Evolutionary conservation across 805 yeast genomes (phyloP).

Genomic region (Schwanniomyces occidentalis): DNA sequence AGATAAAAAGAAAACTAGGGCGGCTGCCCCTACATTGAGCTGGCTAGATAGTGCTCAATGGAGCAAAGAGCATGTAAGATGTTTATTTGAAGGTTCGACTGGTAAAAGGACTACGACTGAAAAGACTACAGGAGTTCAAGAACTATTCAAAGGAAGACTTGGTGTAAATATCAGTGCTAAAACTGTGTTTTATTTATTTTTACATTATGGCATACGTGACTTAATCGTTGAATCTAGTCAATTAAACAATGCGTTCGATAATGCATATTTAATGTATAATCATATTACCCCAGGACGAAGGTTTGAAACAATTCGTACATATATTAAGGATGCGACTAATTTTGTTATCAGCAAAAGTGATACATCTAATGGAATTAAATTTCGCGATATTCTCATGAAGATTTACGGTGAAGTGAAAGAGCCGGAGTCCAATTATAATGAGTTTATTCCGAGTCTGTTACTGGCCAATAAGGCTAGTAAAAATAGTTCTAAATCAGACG

Average conservation of each 20-base stretch:
- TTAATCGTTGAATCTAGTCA: constrained; percentile 5
- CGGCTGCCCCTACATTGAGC: not conserved
- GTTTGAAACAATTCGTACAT: constrained; percentile 6
- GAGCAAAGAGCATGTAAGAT: constrained; percentile 17
- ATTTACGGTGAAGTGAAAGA: constrained; percentile 15
- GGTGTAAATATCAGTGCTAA: constrained; percentile 9
- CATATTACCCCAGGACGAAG: constrained; percentile 7
- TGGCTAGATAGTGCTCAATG: constrained; percentile 15
- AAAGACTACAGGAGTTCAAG: constrained; percentile 10
- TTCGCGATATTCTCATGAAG: constrained; percentile 15
- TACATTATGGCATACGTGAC: constrained; percentile 20
- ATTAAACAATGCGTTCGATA: constrained; percentile 13
- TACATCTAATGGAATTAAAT: constrained; percentile 12
- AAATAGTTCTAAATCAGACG: too few species aligned
- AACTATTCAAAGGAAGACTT: constrained; percentile 11
- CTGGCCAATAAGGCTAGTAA: too few species aligned
- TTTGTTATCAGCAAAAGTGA: constrained; percentile 12
- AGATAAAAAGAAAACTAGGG: constrained; percentile 1
- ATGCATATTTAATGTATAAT: constrained; percentile 12
- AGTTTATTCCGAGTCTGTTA: not conserved
- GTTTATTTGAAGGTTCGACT: constrained; percentile 9
- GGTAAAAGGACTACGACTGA: constrained; percentile 8
- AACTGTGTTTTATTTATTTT: constrained; percentile 15
- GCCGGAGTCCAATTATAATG: constrained; percentile 14
- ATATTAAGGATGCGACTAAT: constrained; percentile 6